Evolutionary conservation across 2,329 filamentous ascomycete species (phyloP), one percentile per base, ranked within the genome.

Genomic region (Raffaelea ambrosiae): DNA sequence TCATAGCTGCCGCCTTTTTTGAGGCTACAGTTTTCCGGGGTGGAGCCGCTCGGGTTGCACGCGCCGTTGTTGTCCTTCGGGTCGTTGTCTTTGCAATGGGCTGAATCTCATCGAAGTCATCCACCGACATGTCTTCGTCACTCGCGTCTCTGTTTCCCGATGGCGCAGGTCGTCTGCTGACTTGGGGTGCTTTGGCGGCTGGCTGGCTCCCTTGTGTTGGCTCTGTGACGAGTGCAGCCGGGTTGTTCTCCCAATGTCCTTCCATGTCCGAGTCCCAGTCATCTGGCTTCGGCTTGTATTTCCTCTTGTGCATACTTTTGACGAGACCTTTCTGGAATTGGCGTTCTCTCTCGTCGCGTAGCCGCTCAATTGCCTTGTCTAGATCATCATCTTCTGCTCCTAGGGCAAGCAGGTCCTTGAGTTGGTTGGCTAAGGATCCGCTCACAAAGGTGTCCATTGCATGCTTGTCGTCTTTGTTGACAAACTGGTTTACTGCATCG

Each of bases 401-500:
- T 3, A 88, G 66, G 1, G 73, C 70, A 31, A 90, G 70, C 58
- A 91, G 73, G 52, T 85, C 77, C 55, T 81, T 81, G 18, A 90
- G 76, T 58, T 89, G 85, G 20, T 75, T 79, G 3, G 78, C 73
- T 3, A 91, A 68, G 14, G 83, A 84, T 29, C 88, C 83, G 20
- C 76, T 78, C 10, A 91, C 83, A 57, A 91, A 91, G 40, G 81
- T 71, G 59, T 90, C 82, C 82, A 97, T 88, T 3, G 88, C 88
- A 57, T 93, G 83, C 61, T 90, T 95, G 68, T 98, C 93, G 55
- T 95, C 88, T 56, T 97, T 97, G 62, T 90, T 83, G 22, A 98
- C 88, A 58, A 93, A 98, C 52, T 95, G 86, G 42, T 83, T 84
- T 5, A 98, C 88, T 0, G 93, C 93, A 59, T 97, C 90, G 16